A percentile compares a stretch with the other conserved stretches of the same genome.
phyloP scores from a whole-genome alignment of 176 grass and related monocot genomes.

The Poa pratensis region DNA sequence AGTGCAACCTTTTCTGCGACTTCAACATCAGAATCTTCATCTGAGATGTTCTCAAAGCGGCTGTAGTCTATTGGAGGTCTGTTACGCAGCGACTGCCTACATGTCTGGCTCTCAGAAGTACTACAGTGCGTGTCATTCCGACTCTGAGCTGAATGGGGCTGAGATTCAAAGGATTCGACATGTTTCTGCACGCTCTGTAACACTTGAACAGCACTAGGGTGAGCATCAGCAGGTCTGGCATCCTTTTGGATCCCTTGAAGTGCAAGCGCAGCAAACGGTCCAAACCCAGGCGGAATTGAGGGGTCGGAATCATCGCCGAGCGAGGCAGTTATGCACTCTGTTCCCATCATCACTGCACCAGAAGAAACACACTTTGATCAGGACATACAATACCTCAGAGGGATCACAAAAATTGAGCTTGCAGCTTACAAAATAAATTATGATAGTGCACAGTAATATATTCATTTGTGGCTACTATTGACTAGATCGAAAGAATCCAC shows the following conservation, averaged over 20 bases:
- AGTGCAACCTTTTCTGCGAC: constrained; percentile 54
- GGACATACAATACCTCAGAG: constrained; percentile 1
- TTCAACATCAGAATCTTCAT: constrained; percentile 62
- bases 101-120: constrained; percentile 46
- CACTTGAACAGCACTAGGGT: constrained; percentile 45
- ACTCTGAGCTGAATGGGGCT: constrained; percentile 32
- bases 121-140: constrained; percentile 39
- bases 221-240: constrained; percentile 19
- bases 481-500: neutral
- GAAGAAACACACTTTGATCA: constrained; percentile 27
- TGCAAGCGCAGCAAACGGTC: constrained; percentile 52
- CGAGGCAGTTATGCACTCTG: constrained; percentile 54
- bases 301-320: constrained; percentile 59
- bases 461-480: neutral
- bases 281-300: constrained; percentile 81
- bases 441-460: neutral
- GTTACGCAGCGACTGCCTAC: constrained; percentile 64
- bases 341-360: constrained; percentile 64
- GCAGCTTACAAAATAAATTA: neutral
- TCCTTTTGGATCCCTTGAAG: constrained; percentile 46
- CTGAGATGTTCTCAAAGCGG: constrained; percentile 51
- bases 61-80: constrained; percentile 76
- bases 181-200: constrained; percentile 13
- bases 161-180: constrained; percentile 26
- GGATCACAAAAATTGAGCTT: neutral